A percentile compares a stretch with the other conserved stretches of the same genome.
Conservation (phyloP, 1,284 basidiomycete genomes). For the Laetiporus sulphureus region DNA sequence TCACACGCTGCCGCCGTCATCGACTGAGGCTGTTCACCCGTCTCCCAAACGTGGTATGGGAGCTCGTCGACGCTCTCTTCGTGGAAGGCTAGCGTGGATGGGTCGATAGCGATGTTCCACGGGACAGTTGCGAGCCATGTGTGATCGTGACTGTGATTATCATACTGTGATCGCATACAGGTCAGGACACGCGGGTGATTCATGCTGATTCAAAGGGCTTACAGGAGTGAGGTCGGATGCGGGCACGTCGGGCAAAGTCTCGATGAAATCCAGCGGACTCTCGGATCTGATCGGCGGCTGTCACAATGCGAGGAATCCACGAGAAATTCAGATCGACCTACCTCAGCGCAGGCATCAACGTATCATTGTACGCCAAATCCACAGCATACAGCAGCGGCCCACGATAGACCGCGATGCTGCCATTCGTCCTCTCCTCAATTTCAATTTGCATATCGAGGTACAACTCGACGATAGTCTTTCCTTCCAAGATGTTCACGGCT, state of each 20-base stretch:
- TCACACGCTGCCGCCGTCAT: slow-evolving; percentile 46
- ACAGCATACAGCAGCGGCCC: slow-evolving; percentile 49
- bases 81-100: slow-evolving; percentile 41
- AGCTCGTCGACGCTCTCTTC: slow-evolving; percentile 24
- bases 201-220: no score
- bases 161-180: background rate
- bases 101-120: slow-evolving; percentile 55
- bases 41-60: slow-evolving; percentile 50
- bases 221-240: background rate
- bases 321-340: background rate
- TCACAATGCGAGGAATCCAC: no score
- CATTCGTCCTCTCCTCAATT: slow-evolving; percentile 45
- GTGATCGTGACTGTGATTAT: slow-evolving; percentile 1
- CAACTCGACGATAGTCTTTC: slow-evolving; percentile 34
- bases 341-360: background rate
- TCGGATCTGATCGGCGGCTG: background rate
- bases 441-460: slow-evolving; percentile 44
- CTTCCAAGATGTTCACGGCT: slow-evolving; percentile 28
- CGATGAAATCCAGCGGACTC: background rate
- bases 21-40: slow-evolving; percentile 42
- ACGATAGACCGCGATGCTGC: slow-evolving; percentile 48
- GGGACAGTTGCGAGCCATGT: slow-evolving; percentile 26
- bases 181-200: no score
- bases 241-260: background rate
- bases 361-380: background rate